Evolutionary conservation across 2,329 filamentous ascomycete genomes (phyloP).

Genomic region (Knufia petricola): DNA sequence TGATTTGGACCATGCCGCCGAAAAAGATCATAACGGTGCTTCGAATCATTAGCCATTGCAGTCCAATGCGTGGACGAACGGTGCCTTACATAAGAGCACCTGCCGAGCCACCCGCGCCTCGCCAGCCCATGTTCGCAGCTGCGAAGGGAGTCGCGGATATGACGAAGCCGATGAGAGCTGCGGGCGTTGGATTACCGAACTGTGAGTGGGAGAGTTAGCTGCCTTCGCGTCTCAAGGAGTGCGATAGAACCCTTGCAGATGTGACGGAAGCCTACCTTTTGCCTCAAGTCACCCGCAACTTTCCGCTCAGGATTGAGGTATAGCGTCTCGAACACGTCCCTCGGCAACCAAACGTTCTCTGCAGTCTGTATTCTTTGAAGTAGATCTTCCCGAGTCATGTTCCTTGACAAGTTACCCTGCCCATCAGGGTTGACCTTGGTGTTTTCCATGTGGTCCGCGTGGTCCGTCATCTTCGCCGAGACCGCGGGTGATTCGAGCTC

Average conservation of each 20-base stretch:
- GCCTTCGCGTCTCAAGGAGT: too few relatives aligned
- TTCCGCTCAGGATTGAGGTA: not conserved
- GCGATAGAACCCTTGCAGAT: too few relatives aligned
- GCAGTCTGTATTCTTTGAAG: not conserved
- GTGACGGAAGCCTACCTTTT: not conserved
- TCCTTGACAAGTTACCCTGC: not conserved
- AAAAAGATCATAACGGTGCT: conserved; percentile 24
- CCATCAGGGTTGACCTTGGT: not conserved
- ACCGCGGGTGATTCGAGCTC: too few relatives aligned
- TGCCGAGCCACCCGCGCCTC: conserved; percentile 37
- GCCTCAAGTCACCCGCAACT: not conserved
- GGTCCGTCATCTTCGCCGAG: too few relatives aligned
- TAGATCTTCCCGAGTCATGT: not conserved
- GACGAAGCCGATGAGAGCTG: conserved; percentile 13
- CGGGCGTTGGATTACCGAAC: conserved; percentile 10
- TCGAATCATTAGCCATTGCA: not conserved
- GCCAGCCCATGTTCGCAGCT: conserved; percentile 41
- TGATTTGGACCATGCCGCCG: conserved; percentile 16
- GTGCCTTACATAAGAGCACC: conserved; percentile 11
- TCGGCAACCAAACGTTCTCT: not conserved
- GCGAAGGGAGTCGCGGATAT: conserved; percentile 11
- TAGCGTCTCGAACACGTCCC: not conserved
- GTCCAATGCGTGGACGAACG: not conserved
- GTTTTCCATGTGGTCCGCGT: too few relatives aligned
- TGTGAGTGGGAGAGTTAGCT: not conserved